Evolutionary conservation across 2,329 filamentous ascomycete genomes (phyloP).

Genomic region (Pseudogymnoascus sp.): DNA sequence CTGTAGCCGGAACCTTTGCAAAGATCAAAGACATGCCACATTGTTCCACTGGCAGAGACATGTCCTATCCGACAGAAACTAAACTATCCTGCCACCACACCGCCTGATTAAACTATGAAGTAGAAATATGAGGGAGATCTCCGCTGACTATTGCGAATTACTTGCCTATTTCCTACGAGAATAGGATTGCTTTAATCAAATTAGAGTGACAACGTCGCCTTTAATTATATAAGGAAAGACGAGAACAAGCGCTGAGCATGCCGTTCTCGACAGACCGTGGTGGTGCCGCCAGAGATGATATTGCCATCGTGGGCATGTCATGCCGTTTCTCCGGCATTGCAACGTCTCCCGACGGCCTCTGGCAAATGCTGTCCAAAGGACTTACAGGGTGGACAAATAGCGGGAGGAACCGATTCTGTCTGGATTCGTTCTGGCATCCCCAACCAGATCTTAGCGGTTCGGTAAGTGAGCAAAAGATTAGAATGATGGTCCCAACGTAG

Average conservation of each 20-base stretch:
- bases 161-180: not conserved
- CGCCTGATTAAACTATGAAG: not conserved
- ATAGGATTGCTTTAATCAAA: not conserved
- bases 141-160: not conserved
- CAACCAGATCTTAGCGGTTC: not conserved
- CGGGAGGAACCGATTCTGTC: not conserved
- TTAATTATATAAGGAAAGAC: not conserved
- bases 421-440: not conserved
- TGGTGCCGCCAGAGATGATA: not conserved
- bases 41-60: not conserved
- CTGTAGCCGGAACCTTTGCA: not conserved
- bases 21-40: not conserved
- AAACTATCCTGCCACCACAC: not conserved
- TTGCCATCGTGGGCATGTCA: slow-evolving; percentile 28
- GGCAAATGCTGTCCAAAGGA: slow-evolving; percentile 20
- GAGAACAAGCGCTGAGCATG: not conserved
- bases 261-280: not conserved
- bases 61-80: not conserved
- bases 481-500: not conserved
- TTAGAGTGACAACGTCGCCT: not conserved
- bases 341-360: slow-evolving; percentile 29
- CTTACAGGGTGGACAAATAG: not conserved
- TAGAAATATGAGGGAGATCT: not conserved
- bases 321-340: slow-evolving; percentile 29
- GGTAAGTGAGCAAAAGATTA: not conserved